These are phyloP conservation scores for Talaromyces adpressus DNA, from an alignment of 495 filamentous ascomycete genomes.

Conservation along the genomic window DNA sequence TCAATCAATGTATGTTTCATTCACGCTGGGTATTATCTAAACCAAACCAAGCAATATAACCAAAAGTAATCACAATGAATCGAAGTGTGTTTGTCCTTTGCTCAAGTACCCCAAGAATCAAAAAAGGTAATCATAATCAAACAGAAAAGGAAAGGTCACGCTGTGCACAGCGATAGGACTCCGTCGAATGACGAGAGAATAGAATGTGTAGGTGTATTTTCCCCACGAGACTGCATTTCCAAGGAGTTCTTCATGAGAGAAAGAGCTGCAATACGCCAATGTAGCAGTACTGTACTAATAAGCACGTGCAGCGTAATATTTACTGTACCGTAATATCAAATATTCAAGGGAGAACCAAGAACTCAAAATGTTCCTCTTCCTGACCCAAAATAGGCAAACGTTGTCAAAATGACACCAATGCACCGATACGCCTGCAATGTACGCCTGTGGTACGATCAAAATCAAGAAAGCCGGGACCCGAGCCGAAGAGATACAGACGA, in stretches of 20 bases:
- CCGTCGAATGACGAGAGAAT: neutral
- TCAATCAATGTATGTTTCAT: slow-evolving; percentile 1
- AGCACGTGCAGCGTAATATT: neutral
- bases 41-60: slow-evolving; percentile 11
- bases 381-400: neutral
- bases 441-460: neutral
- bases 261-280: neutral
- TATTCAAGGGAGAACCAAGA: neutral
- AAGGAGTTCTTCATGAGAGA: neutral
- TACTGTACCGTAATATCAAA: neutral
- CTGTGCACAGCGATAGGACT: slow-evolving; percentile 11
- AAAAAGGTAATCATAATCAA: slow-evolving; percentile 1
- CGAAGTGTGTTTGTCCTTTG: neutral
- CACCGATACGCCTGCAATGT: neutral
- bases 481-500: neutral
- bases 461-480: neutral
- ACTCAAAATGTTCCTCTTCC: neutral
- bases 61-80: slow-evolving; percentile 4
- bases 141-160: neutral
- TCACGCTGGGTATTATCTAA: slow-evolving; percentile 24
- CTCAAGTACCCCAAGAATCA: neutral
- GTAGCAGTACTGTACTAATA: neutral
- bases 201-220: neutral
- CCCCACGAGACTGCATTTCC: neutral
- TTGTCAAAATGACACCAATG: neutral